A percentile compares a stretch with the other conserved stretches of the same genome.
phyloP scores from a whole-genome alignment of 495 filamentous ascomycete genomes.

The Ascobolus immersus region DNA sequence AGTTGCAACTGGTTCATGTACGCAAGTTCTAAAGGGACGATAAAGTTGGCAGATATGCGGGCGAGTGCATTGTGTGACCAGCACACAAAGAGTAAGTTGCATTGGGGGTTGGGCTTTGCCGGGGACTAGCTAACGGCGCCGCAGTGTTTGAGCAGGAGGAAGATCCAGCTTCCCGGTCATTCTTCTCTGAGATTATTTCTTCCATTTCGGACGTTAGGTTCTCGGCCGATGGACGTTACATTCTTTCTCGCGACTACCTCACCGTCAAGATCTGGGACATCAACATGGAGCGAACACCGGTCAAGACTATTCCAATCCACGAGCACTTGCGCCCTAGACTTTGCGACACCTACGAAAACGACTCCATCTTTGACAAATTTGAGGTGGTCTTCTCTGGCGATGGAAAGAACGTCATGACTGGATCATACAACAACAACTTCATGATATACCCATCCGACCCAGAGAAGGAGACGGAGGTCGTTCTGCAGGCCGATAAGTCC shows the following conservation, averaged over 20 bases:
- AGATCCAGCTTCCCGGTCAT: conserved; percentile 91
- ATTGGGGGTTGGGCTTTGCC: background rate
- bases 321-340: conserved; percentile 84
- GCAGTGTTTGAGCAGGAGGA: conserved; percentile 97
- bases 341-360: conserved; percentile 97
- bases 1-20: conserved; percentile 99
- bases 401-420: conserved; percentile 97
- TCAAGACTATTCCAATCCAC: conserved; percentile 97
- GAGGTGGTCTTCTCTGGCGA: conserved; percentile 98
- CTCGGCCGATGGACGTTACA: conserved; percentile 85
- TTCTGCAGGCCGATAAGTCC: conserved; percentile 91
- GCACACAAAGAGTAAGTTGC: conserved; percentile 65
- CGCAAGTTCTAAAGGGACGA: conserved; percentile 93
- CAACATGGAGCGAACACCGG: conserved; percentile 86
- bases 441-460: conserved; percentile 98
- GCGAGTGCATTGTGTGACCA: conserved; percentile 87
- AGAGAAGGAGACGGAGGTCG: conserved; percentile 86
- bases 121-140: conserved; percentile 4
- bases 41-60: conserved; percentile 95
- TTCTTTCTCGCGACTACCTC: conserved; percentile 88
- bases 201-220: conserved; percentile 97
- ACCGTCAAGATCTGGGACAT: conserved; percentile 99
- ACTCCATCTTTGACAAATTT: conserved; percentile 99
- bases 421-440: conserved; percentile 99
- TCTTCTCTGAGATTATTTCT: conserved; percentile 98